Percentiles rank a stretch among this genome's conserved stretches.
Evolutionary conservation across 2,329 filamentous ascomycete genomes (phyloP).

Genomic region (Paraphoma chrysanthemicola): DNA sequence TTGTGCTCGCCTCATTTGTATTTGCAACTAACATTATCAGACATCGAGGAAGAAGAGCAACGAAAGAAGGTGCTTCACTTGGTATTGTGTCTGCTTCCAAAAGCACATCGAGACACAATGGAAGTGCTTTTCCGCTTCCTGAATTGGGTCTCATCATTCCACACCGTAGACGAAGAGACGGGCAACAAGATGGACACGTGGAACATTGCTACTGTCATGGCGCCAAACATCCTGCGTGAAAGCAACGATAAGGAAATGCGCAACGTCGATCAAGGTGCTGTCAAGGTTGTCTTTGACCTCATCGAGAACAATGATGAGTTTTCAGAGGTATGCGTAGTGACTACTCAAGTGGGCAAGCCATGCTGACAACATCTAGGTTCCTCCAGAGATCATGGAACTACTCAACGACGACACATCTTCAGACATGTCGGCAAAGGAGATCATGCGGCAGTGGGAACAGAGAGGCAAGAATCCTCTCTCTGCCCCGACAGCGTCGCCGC

Average conservation of each 20-base stretch:
- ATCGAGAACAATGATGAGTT: slow-evolving; percentile 95
- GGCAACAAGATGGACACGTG: slow-evolving; percentile 99
- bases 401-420: slow-evolving; percentile 82
- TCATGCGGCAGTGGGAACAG: slow-evolving; percentile 90
- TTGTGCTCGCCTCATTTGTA: background rate
- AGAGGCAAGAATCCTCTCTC: slow-evolving; percentile 70
- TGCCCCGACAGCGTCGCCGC: slow-evolving; percentile 53
- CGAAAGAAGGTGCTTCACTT: slow-evolving; percentile 87
- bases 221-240: slow-evolving; percentile 89
- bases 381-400: slow-evolving; percentile 86
- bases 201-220: slow-evolving; percentile 96
- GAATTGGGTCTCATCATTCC: slow-evolving; percentile 97
- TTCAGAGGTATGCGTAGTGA: slow-evolving; percentile 79
- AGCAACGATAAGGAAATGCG: slow-evolving; percentile 56
- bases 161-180: slow-evolving; percentile 94
- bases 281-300: slow-evolving; percentile 88
- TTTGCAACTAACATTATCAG: slow-evolving; percentile 44
- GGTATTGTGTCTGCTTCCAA: slow-evolving; percentile 89
- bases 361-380: slow-evolving; percentile 69
- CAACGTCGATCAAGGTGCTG: slow-evolving; percentile 91
- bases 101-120: slow-evolving; percentile 89
- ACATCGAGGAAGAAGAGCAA: slow-evolving; percentile 81
- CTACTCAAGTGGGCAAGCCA: background rate
- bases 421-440: slow-evolving; percentile 96
- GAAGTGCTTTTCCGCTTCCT: slow-evolving; percentile 96